Percentiles rank a stretch among this genome's conserved stretches.
phyloP scores from a whole-genome alignment of 1,284 basidiomycete species.

The Mycena sp. region DNA sequence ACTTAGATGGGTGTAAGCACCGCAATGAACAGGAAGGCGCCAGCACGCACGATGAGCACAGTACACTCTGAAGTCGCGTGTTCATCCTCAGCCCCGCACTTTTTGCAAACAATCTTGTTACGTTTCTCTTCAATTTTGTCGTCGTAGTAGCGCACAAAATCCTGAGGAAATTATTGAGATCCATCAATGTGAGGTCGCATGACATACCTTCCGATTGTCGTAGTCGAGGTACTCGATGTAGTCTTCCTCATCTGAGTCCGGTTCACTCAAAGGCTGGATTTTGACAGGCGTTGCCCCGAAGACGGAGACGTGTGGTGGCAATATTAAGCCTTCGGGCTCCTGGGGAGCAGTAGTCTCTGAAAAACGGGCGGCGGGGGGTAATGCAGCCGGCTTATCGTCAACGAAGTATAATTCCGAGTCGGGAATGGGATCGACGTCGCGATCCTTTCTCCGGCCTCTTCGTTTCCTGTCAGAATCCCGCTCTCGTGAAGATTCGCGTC shows the following conservation, averaged over 20 bases:
- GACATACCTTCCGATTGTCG: slow-evolving; percentile 65
- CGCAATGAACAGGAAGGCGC: slow-evolving; percentile 10
- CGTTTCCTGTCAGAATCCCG: slow-evolving; percentile 22
- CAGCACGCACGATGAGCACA: slow-evolving; percentile 71
- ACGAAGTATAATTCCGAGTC: slow-evolving; percentile 57
- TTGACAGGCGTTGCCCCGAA: slow-evolving; percentile 56
- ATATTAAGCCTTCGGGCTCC: slow-evolving; percentile 48
- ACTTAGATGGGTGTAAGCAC: slow-evolving; percentile 58
- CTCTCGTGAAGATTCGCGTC: slow-evolving; percentile 19
- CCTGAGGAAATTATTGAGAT: slow-evolving; percentile 43
- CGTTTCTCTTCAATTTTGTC: slow-evolving; percentile 52
- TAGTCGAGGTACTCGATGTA: slow-evolving; percentile 82
- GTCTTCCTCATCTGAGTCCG: slow-evolving; percentile 58
- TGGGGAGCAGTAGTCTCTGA: slow-evolving; percentile 20
- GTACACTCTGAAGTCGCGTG: slow-evolving; percentile 72
- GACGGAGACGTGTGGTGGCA: slow-evolving; percentile 74
- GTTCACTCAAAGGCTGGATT: slow-evolving; percentile 50
- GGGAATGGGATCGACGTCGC: not conserved
- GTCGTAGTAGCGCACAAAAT: slow-evolving; percentile 72
- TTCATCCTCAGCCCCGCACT: slow-evolving; percentile 71
- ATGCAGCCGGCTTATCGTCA: slow-evolving; percentile 54
- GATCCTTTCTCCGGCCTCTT: not conserved
- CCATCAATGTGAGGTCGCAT: not conserved
- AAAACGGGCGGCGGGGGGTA: slow-evolving; percentile 34
- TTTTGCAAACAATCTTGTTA: slow-evolving; percentile 69